phyloP scores from a whole-genome alignment of 176 grass and related monocot species.

The Alloteropsis semialata region DNA sequence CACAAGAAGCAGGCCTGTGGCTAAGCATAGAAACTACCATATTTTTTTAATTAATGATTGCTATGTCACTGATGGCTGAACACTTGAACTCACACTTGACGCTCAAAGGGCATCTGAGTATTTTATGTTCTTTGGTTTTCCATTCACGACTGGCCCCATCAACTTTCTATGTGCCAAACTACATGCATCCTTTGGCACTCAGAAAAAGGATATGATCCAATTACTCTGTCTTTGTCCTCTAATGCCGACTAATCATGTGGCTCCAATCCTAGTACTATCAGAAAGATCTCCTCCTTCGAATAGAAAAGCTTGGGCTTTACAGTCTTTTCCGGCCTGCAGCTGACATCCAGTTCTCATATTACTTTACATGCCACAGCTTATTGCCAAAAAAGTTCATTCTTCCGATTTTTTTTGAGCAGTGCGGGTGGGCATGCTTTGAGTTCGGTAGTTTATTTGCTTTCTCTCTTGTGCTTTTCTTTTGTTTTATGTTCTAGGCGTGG shows the following conservation, averaged over 20 bases:
- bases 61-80: background rate
- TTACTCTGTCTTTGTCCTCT: background rate
- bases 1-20: background rate
- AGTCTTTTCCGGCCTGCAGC: background rate
- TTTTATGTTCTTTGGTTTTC: constrained; percentile 16
- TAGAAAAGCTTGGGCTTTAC: constrained; percentile 18
- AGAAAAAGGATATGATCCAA: background rate
- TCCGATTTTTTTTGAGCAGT: constrained; percentile 7
- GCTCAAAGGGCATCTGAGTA: background rate
- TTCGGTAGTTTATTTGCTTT: constrained; percentile 9
- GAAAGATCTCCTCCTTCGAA: constrained; percentile 22
- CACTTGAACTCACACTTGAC: background rate
- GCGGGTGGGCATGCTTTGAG: background rate
- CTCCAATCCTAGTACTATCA: constrained; percentile 29
- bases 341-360: constrained; percentile 18
- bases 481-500: background rate
- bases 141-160: constrained; percentile 11
- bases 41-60: background rate
- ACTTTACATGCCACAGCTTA: constrained; percentile 1
- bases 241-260: background rate
- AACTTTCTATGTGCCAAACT: background rate
- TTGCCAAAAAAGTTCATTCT: constrained; percentile 1
- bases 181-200: constrained; percentile 6
- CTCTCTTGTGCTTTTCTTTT: background rate
- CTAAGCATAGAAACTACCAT: background rate